These are phyloP conservation scores for Hyphodiscus sp. DNA, from an alignment of 2,329 filamentous ascomycete genomes.

Conservation along the genomic window DNA sequence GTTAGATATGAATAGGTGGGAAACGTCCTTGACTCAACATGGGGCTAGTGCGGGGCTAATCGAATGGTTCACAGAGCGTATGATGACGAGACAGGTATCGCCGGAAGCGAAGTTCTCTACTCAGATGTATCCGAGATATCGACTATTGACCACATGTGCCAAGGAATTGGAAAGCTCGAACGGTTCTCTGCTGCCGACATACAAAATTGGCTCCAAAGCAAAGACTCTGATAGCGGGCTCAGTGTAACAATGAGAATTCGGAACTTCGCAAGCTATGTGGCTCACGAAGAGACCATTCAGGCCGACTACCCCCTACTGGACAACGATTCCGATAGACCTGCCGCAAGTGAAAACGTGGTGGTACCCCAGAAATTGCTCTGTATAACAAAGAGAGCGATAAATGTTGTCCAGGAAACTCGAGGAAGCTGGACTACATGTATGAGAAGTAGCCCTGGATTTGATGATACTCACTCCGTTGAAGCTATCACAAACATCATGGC, in stretches of 20 bases:
- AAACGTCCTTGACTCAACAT: background rate
- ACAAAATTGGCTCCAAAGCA: background rate
- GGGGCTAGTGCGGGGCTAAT: background rate
- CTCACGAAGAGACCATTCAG: conserved; percentile 13
- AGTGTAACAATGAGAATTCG: background rate
- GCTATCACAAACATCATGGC: too few species aligned
- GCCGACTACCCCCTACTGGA: background rate
- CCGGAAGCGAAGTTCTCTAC: background rate
- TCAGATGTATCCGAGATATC: conserved; percentile 10
- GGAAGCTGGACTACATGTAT: background rate
- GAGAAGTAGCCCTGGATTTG: background rate
- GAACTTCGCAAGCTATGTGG: conserved; percentile 19
- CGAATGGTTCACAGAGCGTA: background rate
- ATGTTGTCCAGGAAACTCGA: background rate
- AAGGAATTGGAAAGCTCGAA: conserved; percentile 4
- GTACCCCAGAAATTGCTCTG: background rate
- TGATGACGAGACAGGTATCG: background rate
- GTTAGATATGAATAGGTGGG: conserved; percentile 1
- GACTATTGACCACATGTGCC: conserved; percentile 14
- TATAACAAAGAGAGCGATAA: background rate
- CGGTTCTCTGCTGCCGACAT: background rate
- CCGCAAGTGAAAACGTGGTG: background rate
- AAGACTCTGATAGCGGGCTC: background rate
- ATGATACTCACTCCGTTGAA: background rate
- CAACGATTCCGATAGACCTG: background rate